Percentiles rank a stretch among this genome's conserved stretches.
phyloP scores from a whole-genome alignment of 2,329 filamentous ascomycete species.

The Septoria petroselini region DNA sequence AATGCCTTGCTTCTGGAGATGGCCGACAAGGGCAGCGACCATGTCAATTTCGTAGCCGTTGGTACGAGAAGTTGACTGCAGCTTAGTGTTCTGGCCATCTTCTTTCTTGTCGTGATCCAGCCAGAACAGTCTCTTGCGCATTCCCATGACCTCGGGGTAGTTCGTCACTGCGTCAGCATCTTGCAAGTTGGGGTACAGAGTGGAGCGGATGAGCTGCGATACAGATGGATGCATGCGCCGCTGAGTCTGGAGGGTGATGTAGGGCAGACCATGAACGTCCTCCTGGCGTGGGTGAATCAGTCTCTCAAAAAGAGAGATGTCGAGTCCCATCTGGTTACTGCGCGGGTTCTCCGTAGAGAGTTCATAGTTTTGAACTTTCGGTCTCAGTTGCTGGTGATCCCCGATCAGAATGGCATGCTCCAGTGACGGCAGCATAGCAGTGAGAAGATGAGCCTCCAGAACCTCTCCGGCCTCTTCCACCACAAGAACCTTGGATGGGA shows the following conservation, averaged over 20 bases:
- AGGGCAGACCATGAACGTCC: slow-evolving; percentile 11
- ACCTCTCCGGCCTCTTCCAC: no score
- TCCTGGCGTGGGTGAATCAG: slow-evolving; percentile 42
- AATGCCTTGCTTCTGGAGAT: slow-evolving; percentile 62
- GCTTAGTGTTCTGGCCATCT: slow-evolving; percentile 25
- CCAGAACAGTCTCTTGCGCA: slow-evolving; percentile 58
- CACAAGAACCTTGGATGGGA: no score
- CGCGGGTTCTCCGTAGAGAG: slow-evolving; percentile 48
- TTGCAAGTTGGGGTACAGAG: slow-evolving; percentile 56
- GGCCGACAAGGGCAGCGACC: slow-evolving; percentile 59
- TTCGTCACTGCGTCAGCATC: slow-evolving; percentile 43
- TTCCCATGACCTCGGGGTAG: slow-evolving; percentile 47
- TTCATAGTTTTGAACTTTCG: no score
- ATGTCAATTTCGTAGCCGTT: slow-evolving; percentile 64
- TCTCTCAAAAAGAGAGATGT: slow-evolving; percentile 62
- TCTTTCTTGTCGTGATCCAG: slow-evolving; percentile 57
- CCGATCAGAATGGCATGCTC: no score
- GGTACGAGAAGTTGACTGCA: slow-evolving; percentile 44
- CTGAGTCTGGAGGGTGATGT: slow-evolving; percentile 54
- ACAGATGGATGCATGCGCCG: slow-evolving; percentile 65
- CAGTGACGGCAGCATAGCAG: no score
- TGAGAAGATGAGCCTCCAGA: no score
- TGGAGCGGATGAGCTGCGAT: slow-evolving; percentile 55
- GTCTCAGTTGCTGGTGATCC: no score
- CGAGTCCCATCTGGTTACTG: slow-evolving; percentile 52